Evolutionary conservation across 352 stramenopile genomes (phyloP).

Genomic region (Phytophthora hybrid): DNA sequence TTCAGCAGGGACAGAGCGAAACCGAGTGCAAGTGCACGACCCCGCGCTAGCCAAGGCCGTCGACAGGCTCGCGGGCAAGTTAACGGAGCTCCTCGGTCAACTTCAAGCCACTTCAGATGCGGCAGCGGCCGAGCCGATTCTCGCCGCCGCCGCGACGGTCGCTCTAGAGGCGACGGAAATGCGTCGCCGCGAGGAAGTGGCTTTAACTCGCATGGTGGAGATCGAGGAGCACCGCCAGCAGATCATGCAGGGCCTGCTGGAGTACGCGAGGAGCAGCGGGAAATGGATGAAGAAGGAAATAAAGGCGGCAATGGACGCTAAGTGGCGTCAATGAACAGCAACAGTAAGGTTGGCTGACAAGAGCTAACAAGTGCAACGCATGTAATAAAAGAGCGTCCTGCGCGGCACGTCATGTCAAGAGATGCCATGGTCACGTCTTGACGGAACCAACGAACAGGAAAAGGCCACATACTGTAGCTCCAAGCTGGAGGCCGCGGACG

Average conservation of each 20-base stretch:
- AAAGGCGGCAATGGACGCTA: slow-evolving; percentile 8
- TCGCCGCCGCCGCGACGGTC: slow-evolving; percentile 44
- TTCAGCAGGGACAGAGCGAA: slow-evolving; percentile 13
- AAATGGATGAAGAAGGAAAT: slow-evolving; percentile 9
- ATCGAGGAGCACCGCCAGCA: slow-evolving; percentile 72
- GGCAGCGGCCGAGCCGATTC: slow-evolving; percentile 29
- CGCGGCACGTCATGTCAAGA: slow-evolving; percentile 10
- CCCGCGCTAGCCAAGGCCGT: slow-evolving; percentile 65
- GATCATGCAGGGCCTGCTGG: slow-evolving; percentile 67
- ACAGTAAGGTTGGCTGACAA: background rate
- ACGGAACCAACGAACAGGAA: slow-evolving; percentile 10
- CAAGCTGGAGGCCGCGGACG: too few relatives aligned
- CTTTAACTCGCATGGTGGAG: slow-evolving; percentile 59
- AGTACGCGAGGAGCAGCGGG: slow-evolving; percentile 56
- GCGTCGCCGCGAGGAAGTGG: slow-evolving; percentile 49
- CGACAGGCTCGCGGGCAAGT: slow-evolving; percentile 63
- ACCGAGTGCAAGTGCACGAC: slow-evolving; percentile 61
- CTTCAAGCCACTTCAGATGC: slow-evolving; percentile 38
- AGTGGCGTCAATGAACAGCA: background rate
- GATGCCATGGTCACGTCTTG: background rate
- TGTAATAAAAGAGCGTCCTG: slow-evolving; percentile 1
- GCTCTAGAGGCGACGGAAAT: slow-evolving; percentile 62
- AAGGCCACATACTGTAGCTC: slow-evolving; percentile 11
- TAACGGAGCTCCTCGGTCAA: slow-evolving; percentile 46
- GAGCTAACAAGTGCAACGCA: too few relatives aligned